Evolutionary conservation across 2,329 filamentous ascomycete species (phyloP), one percentile per base, ranked within the genome.

Genomic region (Canariomyces notabilis): DNA sequence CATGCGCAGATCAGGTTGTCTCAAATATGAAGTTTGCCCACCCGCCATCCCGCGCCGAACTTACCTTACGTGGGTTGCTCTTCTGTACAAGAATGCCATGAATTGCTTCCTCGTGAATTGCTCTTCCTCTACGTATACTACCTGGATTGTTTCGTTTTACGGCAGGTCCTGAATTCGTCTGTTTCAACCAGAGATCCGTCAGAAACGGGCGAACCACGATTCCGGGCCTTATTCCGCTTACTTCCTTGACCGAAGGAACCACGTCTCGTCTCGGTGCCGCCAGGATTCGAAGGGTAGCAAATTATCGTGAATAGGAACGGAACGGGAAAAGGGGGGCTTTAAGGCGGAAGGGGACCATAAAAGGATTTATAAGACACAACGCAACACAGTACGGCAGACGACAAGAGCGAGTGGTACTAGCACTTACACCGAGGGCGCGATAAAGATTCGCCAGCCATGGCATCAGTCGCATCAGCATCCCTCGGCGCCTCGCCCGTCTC

Each of bases 401-500:
- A n/a, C n/a, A n/a, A n/a, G n/a, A 9, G 14, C 26, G 4, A 9
- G 26, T 12, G 26, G 26, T 29, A 29, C 26, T 6, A 31, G n/a
- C 22, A 35, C 26, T 31, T 40, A 22, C 21, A 40, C 8, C n/a
- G 9, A 32, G 11, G 26, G 9, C 9, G 4, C 26, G 26, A 11
- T 8, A 9, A 4, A 29, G 9, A 5, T 12, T 12, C 9, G 26
- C 26, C 26, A 9, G 26, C 26, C 14, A 52, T 51, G 66, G 61
- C 68, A 23, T 72, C 69, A 7, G 61, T 71, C 8, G 62, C 65
- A 12, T 70, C 69, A 7, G 61, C 63, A 31, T 9, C 26, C 26
- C 26, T 20, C 16, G 61, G 57, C 37, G 56, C 61, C 1, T 70
- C 69, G 18, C 67, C 70, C 22, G 64, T 67, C 6, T 67, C 69